These are phyloP conservation scores for Aureobasidium vineae DNA, from an alignment of 2,329 filamentous ascomycete genomes.

Conservation along the genomic window DNA sequence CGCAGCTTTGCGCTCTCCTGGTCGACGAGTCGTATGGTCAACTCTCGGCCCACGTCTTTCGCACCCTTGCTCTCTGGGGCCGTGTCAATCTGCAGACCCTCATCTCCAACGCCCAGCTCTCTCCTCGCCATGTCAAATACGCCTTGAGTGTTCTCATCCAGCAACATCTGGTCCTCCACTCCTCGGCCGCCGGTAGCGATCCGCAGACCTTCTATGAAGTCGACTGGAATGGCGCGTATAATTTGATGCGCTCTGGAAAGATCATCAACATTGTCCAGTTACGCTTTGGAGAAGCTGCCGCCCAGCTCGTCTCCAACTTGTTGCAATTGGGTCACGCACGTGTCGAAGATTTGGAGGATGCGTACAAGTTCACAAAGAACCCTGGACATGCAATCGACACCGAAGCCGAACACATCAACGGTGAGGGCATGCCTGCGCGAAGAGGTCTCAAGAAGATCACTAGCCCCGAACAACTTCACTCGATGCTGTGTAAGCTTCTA, in stretches of 20 bases:
- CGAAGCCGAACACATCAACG: conserved; percentile 32
- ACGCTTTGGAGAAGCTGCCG: conserved; percentile 71
- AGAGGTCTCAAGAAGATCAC: conserved; percentile 36
- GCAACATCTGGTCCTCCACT: conserved; percentile 64
- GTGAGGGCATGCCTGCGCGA: conserved; percentile 29
- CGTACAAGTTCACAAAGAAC: conserved; percentile 51
- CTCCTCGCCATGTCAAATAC: conserved; percentile 72
- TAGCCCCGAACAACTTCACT: conserved; percentile 44
- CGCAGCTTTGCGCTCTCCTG: conserved; percentile 86
- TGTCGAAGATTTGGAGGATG: conserved; percentile 66
- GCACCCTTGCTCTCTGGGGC: conserved; percentile 73
- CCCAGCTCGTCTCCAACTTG: conserved; percentile 70
- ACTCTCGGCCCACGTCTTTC: conserved; percentile 84
- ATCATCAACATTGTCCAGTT: conserved; percentile 72
- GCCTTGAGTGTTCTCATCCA: conserved; percentile 83
- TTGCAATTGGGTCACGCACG: conserved; percentile 74
- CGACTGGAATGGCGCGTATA: conserved; percentile 76
- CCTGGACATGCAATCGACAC: conserved; percentile 35
- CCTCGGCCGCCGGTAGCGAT: conserved; percentile 53
- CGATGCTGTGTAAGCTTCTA: conserved; percentile 53
- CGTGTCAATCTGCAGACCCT: conserved; percentile 70
- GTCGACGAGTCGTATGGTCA: conserved; percentile 89
- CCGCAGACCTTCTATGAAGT: conserved; percentile 76
- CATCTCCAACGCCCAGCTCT: conserved; percentile 68
- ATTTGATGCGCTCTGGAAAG: conserved; percentile 75